Percentiles rank a stretch among this genome's conserved stretches.
Evolutionary conservation across 1,139 yeast genomes (phyloP).

Genomic region (Diutina neorugosa): DNA sequence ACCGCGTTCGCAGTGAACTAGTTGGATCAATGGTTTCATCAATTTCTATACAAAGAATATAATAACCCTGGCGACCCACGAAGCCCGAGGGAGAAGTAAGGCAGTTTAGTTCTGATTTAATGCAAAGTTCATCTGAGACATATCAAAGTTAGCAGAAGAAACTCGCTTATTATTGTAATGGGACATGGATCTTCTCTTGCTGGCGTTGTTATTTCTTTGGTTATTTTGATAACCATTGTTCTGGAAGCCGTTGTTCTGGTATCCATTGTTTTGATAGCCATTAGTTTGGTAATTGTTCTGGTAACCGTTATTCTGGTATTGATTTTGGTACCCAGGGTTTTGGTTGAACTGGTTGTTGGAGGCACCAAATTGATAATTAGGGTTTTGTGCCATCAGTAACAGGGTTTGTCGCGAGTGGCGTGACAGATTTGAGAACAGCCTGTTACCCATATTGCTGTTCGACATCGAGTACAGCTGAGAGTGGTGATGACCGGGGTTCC

Average conservation of each 20-base stretch:
- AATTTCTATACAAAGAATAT: neutral
- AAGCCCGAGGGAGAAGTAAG: neutral
- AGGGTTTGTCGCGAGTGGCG: slow-evolving; percentile 1
- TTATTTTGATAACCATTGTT: neutral
- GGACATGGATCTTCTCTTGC: neutral
- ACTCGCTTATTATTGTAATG: neutral
- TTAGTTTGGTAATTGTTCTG: neutral
- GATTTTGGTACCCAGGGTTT: neutral
- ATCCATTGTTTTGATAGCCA: neutral
- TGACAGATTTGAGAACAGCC: slow-evolving; percentile 3
- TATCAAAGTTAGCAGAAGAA: slow-evolving; percentile 2
- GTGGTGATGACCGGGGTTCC: slow-evolving; percentile 1
- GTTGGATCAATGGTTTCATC: neutral
- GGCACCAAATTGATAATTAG: neutral
- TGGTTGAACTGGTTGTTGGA: neutral
- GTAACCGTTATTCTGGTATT: neutral
- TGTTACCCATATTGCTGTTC: neutral
- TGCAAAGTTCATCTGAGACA: slow-evolving; percentile 1
- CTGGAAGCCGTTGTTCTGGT: slow-evolving; percentile 1
- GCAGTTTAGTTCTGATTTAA: neutral
- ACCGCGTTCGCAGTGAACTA: neutral
- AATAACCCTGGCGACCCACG: neutral
- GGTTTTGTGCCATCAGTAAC: slow-evolving; percentile 3
- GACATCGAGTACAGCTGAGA: slow-evolving; percentile 1
- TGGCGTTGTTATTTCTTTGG: neutral